Conservation (phyloP, 2,329 filamentous ascomycete genomes). For the Colletotrichum sojae region DNA sequence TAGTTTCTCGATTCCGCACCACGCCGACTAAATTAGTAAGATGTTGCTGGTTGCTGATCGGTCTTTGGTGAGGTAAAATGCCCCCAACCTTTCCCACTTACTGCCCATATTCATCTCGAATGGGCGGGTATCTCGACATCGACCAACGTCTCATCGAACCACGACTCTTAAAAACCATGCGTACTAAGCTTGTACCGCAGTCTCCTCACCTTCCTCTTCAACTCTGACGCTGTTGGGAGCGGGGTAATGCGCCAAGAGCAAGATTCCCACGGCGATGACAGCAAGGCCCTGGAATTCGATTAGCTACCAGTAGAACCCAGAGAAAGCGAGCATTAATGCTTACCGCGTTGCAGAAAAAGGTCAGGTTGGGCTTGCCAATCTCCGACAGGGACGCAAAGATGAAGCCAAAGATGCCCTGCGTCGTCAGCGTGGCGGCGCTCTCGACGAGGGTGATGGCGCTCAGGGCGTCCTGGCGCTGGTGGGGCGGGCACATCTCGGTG, state of each 20-base stretch:
- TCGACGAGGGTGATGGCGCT: constrained; percentile 79
- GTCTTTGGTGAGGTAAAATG: too few species aligned
- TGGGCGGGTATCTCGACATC: too few species aligned
- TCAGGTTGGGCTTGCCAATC: constrained; percentile 71
- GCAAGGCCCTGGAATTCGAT: constrained; percentile 62
- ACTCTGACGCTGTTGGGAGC: constrained; percentile 59
- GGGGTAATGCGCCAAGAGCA: constrained; percentile 61
- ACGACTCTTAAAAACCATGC: background rate
- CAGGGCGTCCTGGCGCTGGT: constrained; percentile 75
- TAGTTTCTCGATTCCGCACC: background rate
- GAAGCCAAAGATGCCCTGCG: constrained; percentile 76
- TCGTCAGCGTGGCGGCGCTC: constrained; percentile 75
- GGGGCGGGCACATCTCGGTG: constrained; percentile 75
- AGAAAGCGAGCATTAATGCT: constrained; percentile 43
- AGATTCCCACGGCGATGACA: constrained; percentile 62
- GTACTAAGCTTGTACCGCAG: background rate
- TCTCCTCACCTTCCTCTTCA: constrained; percentile 44
- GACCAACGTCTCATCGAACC: too few species aligned
- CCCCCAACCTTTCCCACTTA: too few species aligned
- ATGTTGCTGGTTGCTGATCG: too few species aligned
- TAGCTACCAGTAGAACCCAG: constrained; percentile 10
- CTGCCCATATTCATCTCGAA: too few species aligned
- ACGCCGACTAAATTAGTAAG: background rate
- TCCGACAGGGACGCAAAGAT: constrained; percentile 75
- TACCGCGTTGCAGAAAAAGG: constrained; percentile 78